Conservation (phyloP, 176 grass and related monocot species). For the Triticum timopheevii region DNA sequence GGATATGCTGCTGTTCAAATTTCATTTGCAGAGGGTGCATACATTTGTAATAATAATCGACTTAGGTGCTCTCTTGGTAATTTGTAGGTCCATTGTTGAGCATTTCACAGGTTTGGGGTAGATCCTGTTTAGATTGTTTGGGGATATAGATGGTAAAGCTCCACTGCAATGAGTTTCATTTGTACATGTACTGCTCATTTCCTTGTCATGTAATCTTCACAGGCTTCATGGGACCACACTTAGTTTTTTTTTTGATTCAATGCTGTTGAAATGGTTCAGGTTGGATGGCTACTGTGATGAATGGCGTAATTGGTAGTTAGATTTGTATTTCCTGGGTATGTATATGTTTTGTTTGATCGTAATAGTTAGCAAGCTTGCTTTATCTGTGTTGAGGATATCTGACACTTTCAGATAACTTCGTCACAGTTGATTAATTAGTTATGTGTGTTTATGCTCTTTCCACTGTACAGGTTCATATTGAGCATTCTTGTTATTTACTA, state of each 20-base stretch:
- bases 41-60: background rate
- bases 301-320: background rate
- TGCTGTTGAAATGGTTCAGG: background rate
- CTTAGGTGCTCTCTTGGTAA: background rate
- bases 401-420: background rate
- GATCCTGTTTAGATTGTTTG: background rate
- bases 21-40: constrained; percentile 13
- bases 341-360: background rate
- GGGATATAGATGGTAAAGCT: background rate
- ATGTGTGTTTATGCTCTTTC: background rate
- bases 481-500: background rate
- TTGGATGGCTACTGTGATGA: background rate
- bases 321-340: background rate
- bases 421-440: background rate
- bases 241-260: background rate
- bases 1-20: background rate
- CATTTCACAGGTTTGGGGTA: background rate
- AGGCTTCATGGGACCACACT: background rate
- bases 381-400: background rate
- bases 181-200: background rate
- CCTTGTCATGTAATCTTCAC: background rate
- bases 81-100: background rate
- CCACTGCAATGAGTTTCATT: background rate
- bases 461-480: background rate
- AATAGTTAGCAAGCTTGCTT: background rate